phyloP scores from a whole-genome alignment of 2,329 filamentous ascomycete species.

The Fusarium marasasianum region DNA sequence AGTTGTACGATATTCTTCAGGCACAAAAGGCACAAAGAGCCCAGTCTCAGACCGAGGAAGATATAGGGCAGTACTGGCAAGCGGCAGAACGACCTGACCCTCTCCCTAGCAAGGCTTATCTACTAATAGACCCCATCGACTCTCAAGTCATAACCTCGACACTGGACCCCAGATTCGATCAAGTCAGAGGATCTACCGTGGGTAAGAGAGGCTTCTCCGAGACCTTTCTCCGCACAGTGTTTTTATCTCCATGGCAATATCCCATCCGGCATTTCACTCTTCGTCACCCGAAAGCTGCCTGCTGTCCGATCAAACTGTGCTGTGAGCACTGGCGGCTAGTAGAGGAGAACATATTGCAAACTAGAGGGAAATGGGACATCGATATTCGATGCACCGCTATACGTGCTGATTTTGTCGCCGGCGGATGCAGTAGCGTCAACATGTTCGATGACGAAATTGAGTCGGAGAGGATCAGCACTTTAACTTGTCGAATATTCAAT shows the following conservation, averaged over 20 bases:
- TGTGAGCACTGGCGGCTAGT: not conserved
- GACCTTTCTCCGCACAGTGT: not conserved
- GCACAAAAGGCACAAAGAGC: not conserved
- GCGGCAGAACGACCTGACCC: too few species aligned
- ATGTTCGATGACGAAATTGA: not conserved
- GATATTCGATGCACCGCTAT: not conserved
- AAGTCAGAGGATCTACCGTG: not conserved
- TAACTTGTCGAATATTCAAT: not conserved
- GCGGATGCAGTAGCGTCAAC: not conserved
- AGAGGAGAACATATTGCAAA: accelerated
- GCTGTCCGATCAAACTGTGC: not conserved
- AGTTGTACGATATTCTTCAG: not conserved
- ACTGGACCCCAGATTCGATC: not conserved
- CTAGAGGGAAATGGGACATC: not conserved
- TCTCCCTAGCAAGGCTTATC: not conserved
- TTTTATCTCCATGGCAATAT: not conserved
- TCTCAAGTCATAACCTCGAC: accelerated
- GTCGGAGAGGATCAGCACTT: not conserved
- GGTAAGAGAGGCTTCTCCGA: accelerated
- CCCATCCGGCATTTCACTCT: not conserved
- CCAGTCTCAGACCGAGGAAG: not conserved
- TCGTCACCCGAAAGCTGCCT: accelerated
- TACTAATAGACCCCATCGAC: not conserved
- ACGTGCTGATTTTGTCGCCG: too few species aligned
- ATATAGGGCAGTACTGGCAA: accelerated